These are phyloP conservation scores for Mortierella sp. DNA, from an alignment of 371 early-diverging fungal species.

Conservation along the genomic window DNA sequence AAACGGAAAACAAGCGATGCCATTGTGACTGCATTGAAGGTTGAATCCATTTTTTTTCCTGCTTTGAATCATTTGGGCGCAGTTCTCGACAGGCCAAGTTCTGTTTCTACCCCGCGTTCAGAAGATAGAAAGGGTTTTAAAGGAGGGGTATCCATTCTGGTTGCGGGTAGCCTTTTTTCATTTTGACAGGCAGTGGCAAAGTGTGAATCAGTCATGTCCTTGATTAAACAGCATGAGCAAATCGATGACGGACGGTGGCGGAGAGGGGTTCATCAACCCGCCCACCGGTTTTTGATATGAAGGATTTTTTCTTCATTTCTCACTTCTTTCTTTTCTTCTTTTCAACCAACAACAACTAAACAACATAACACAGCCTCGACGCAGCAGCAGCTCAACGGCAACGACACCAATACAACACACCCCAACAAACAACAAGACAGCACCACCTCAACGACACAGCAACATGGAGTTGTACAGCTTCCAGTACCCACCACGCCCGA, in stretches of 20 bases:
- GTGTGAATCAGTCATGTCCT: too few relatives aligned
- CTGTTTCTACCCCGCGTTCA: not conserved
- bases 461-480: slow-evolving; percentile 45
- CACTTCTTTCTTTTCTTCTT: not conserved
- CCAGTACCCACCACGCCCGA: slow-evolving; percentile 41
- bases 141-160: not conserved
- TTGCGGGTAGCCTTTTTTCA: too few relatives aligned
- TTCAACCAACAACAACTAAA: not conserved
- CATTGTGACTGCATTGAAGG: not conserved
- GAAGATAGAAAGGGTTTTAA: not conserved
- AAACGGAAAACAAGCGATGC: too few relatives aligned
- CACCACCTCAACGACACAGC: not conserved
- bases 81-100: not conserved
- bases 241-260: too few relatives aligned
- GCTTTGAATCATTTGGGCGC: not conserved
- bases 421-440: not conserved
- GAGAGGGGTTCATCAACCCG: too few relatives aligned
- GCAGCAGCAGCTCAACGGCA: not conserved
- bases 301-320: not conserved
- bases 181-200: too few relatives aligned
- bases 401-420: not conserved
- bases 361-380: not conserved
- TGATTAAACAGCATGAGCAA: too few relatives aligned
- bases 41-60: not conserved
- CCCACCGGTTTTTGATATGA: not conserved